Percentiles rank a stretch among this genome's conserved stretches.
Conservation (phyloP, 768 basidiomycete species). For the Lactifluus pinguis region DNA sequence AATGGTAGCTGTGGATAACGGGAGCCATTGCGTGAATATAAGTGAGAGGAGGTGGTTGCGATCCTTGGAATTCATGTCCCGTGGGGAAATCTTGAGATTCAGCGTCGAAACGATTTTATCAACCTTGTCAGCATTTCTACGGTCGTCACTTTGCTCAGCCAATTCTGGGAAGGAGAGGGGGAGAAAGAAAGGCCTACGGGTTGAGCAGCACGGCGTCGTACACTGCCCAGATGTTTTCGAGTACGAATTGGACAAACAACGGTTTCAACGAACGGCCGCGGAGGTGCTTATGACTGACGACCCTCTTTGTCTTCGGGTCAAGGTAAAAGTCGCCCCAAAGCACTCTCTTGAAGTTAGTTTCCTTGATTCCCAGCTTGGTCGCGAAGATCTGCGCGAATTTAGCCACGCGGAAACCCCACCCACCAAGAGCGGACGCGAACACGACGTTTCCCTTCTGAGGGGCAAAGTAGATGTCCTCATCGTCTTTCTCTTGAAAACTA, state of each 20-base stretch:
- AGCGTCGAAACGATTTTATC: conserved; percentile 79
- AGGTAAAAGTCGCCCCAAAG: conserved; percentile 98
- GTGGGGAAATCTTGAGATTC: conserved; percentile 71
- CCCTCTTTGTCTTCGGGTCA: conserved; percentile 90
- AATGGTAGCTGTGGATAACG: conserved; percentile 86
- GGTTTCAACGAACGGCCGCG: conserved; percentile 84
- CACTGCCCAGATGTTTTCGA: conserved; percentile 96
- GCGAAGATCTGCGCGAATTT: conserved; percentile 93
- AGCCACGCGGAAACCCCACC: conserved; percentile 93
- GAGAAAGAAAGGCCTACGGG: conserved; percentile 53
- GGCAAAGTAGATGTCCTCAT: conserved; percentile 95
- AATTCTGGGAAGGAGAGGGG: conserved; percentile 2
- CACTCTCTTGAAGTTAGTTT: conserved; percentile 72
- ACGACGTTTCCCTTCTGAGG: conserved; percentile 94
- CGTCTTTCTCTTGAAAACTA: conserved; percentile 89
- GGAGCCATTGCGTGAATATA: conserved; percentile 94
- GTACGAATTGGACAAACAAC: conserved; percentile 91
- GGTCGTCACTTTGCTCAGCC: neutral
- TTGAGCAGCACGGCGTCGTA: conserved; percentile 86
- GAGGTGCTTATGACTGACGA: conserved; percentile 86
- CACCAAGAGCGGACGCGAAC: conserved; percentile 92
- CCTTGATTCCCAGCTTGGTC: conserved; percentile 82
- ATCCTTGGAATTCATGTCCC: conserved; percentile 91
- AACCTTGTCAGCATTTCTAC: conserved; percentile 83
- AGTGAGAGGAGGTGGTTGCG: conserved; percentile 71